Percentiles rank a stretch among this genome's conserved stretches.
Evolutionary conservation across 768 basidiomycete species (phyloP).

Genomic region (Mycena indigotica): DNA sequence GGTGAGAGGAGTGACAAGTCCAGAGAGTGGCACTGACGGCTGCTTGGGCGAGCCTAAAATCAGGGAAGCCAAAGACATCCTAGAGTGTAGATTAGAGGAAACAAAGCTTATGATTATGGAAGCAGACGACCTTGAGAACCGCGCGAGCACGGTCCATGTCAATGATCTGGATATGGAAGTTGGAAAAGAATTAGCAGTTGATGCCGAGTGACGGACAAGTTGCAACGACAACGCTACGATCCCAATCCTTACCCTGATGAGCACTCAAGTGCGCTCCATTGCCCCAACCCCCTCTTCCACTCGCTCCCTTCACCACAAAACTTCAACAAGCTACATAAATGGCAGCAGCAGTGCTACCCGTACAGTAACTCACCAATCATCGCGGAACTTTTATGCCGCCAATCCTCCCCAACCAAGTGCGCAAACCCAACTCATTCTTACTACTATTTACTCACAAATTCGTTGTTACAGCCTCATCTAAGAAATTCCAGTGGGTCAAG

Average conservation of each 20-base stretch:
- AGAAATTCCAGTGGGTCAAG: slow-evolving; percentile 81
- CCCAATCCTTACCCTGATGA: background rate
- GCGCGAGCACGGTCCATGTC: slow-evolving; percentile 7
- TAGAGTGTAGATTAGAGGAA: slow-evolving; percentile 15
- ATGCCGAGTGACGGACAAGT: no score
- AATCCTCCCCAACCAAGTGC: background rate
- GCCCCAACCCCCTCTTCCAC: background rate
- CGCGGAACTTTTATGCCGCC: background rate
- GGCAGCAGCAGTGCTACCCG: background rate
- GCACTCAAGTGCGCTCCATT: background rate
- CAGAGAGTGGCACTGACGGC: slow-evolving; percentile 25
- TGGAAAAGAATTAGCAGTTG: no score
- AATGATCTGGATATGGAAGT: no score
- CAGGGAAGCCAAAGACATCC: slow-evolving; percentile 37
- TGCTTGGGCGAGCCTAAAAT: slow-evolving; percentile 42
- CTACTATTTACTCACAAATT: no score
- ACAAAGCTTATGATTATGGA: background rate
- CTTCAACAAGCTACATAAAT: background rate
- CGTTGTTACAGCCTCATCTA: background rate
- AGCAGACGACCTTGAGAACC: slow-evolving; percentile 13
- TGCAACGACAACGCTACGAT: background rate
- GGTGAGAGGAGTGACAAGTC: background rate
- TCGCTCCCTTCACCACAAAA: background rate
- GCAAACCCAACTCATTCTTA: no score
- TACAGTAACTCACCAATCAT: background rate